Conservation (phyloP, 768 basidiomycete species). For the Rhizopogon vesiculosus region DNA sequence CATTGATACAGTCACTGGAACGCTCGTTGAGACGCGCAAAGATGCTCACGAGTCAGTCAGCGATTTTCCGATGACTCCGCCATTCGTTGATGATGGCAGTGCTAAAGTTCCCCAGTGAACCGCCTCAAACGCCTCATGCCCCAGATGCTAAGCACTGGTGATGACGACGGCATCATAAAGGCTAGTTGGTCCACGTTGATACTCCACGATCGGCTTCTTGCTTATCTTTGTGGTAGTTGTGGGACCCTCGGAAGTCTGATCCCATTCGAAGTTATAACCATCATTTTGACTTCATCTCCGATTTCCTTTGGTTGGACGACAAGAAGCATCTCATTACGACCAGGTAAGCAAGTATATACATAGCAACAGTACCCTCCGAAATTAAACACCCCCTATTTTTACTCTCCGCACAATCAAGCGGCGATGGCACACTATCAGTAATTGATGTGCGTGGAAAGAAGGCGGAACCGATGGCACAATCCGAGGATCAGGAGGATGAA, state of each 20-base stretch:
- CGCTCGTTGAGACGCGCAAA: slow-evolving; percentile 40
- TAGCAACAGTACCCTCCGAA: neutral
- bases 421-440: slow-evolving; percentile 90
- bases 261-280: slow-evolving; percentile 69
- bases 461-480: slow-evolving; percentile 71
- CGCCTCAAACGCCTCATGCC: slow-evolving; percentile 71
- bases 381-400: neutral
- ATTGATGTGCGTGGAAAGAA: slow-evolving; percentile 87
- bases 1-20: slow-evolving; percentile 61
- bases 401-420: slow-evolving; percentile 40
- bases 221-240: slow-evolving; percentile 50
- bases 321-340: slow-evolving; percentile 84
- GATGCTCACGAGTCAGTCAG: slow-evolving; percentile 65
- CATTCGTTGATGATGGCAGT: slow-evolving; percentile 29
- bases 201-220: neutral
- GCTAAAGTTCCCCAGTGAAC: slow-evolving; percentile 74
- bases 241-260: slow-evolving; percentile 77
- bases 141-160: slow-evolving; percentile 78
- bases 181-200: slow-evolving; percentile 32
- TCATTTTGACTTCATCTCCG: slow-evolving; percentile 93
- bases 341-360: slow-evolving; percentile 48
- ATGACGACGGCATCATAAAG: slow-evolving; percentile 94
- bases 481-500: slow-evolving; percentile 96
- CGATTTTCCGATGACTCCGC: slow-evolving; percentile 1
- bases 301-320: slow-evolving; percentile 82